A percentile compares a stretch with the other conserved stretches of the same genome.
Evolutionary conservation across 2,329 filamentous ascomycete species (phyloP).

Genomic region (Anisogramma anomala): DNA sequence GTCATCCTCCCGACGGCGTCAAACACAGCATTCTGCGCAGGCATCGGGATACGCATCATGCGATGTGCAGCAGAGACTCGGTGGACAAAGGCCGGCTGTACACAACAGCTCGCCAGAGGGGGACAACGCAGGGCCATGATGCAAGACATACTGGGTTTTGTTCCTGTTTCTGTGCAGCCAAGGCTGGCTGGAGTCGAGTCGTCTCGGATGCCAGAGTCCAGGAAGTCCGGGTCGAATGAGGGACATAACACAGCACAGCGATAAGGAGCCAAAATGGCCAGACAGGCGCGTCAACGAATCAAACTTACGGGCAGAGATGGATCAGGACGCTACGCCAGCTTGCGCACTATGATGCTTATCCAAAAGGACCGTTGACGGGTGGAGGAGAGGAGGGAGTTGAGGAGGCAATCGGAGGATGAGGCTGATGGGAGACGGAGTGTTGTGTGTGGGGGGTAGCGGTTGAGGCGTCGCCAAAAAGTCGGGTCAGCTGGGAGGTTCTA

Average conservation of each 20-base stretch:
- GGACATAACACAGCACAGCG: too few species aligned
- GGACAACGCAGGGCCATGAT: conserved; percentile 8
- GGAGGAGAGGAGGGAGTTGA: too few species aligned
- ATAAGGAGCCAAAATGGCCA: conserved; percentile 5
- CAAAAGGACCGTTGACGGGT: background rate
- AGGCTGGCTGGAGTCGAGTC: too few species aligned
- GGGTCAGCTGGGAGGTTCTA: background rate
- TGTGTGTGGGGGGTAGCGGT: background rate
- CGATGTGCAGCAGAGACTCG: background rate
- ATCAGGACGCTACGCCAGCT: background rate
- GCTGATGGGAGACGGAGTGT: background rate
- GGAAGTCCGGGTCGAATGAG: too few species aligned
- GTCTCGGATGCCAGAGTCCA: too few species aligned
- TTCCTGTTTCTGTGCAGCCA: too few species aligned
- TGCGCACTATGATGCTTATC: background rate
- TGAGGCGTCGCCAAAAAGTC: background rate
- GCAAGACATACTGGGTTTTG: background rate
- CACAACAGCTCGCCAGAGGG: conserved; percentile 4
- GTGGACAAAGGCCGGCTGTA: background rate
- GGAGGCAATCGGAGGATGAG: background rate
- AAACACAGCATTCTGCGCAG: conserved; percentile 2
- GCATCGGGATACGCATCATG: background rate
- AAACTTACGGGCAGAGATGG: conserved; percentile 8
- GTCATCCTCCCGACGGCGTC: conserved; percentile 5
- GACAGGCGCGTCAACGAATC: background rate